Base-by-base conservation (phyloP, 371 early-diverging fungal genomes). In the Fennellomyces sp. region DNA sequence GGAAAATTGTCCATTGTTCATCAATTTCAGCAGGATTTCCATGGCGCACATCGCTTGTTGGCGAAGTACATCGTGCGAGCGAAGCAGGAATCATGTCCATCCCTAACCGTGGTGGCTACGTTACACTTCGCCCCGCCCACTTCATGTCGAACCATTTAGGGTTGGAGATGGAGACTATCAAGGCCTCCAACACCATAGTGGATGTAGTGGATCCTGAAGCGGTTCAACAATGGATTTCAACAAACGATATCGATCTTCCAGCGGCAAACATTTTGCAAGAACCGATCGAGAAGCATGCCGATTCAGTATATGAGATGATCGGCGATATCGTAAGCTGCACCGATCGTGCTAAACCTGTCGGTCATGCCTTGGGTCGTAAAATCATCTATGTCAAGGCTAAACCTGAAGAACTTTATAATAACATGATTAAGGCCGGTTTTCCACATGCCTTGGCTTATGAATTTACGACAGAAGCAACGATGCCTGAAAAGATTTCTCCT, bases 101-200 rank as follows among this genome's bases (percentile, higher is more conserved):
- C 12, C 56, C 62, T 25, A 62, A 62, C 49, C 53, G 60, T 19
- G 65, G 52, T 36, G 35, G 27, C 3, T 59, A 58, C 29, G 71
- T 76, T 5, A 39, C 73, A 2, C 64, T 76, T 8, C 66, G 76
- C n/a, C 76, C 76, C 2, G 57, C 58, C 45, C 47, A 53, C 0
- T 73, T 76, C 60, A 67, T 70, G 64, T 54, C 69, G 15, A 71
- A 75, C 38, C 56, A 51, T n/a, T n/a, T 58, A 8, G 27, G n/a
- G n/a, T n/a, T 53, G 26, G 53, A 50, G 26, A 36, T 35, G 6
- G 25, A 26, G 8, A 35, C 17, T 4, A 65, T 65, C 54, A 45
- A 54, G 30, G 35, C 31, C 5, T 19, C 35, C 11, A 48, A 52
- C 35, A 23, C 25, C 17, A 19, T 61, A 23, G 2, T 21, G 13